Evolutionary conservation across 169 alveolate genomes (phyloP).

Genomic region (Amoebophrya sp.): DNA sequence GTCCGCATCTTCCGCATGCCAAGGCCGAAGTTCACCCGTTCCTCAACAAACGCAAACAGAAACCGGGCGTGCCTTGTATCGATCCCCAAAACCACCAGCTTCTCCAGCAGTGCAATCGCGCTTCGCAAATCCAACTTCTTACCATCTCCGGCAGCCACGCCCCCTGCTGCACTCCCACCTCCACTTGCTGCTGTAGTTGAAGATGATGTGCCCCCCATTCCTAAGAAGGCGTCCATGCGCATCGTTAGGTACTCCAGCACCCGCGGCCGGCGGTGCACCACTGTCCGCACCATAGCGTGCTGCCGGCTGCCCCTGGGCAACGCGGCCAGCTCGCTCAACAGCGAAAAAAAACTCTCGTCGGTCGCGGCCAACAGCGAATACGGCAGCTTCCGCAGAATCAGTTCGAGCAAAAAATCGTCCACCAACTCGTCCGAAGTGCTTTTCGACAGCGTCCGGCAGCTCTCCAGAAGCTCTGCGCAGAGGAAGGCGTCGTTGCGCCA

Average conservation of each 20-base stretch:
- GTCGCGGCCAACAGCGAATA: not conserved
- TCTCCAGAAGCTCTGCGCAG: not conserved
- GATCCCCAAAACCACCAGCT: not conserved
- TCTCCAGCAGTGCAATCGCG: not conserved
- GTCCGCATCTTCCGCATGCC: too few species aligned
- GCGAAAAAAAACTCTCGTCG: not conserved
- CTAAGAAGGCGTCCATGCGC: not conserved
- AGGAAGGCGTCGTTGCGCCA: not conserved
- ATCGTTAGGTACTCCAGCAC: not conserved
- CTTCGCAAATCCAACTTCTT: too few species aligned
- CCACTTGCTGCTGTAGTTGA: too few species aligned
- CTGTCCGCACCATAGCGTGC: not conserved
- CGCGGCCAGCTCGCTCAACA: not conserved
- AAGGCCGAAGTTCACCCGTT: too few species aligned
- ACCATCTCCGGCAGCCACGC: too few species aligned
- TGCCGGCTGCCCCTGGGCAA: not conserved
- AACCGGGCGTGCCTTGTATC: not conserved
- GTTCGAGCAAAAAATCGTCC: not conserved
- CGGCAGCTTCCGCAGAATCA: not conserved
- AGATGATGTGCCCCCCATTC: not conserved
- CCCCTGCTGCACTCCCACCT: too few species aligned
- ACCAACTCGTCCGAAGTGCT: not conserved
- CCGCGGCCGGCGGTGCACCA: not conserved
- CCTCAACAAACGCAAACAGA: too few species aligned
- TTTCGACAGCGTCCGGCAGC: not conserved